Percentiles rank a stretch among this genome's conserved stretches.
These are phyloP conservation scores for Dothistroma septosporum DNA, from an alignment of 2,329 filamentous ascomycete genomes.

Conservation along the genomic window DNA sequence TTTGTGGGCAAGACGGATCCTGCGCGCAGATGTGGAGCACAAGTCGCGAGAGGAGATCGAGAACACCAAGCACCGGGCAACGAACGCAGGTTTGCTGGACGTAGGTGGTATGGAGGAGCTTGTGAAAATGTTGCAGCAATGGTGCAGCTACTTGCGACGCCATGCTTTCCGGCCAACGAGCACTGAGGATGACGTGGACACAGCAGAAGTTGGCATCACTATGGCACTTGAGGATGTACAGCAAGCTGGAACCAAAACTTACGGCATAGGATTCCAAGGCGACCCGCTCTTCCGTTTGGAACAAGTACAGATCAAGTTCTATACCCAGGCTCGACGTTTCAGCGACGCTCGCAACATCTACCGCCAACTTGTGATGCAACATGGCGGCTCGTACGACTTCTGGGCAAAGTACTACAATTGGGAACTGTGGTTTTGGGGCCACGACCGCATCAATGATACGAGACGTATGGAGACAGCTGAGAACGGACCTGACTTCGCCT, in stretches of 20 bases:
- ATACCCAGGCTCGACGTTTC: constrained; percentile 75
- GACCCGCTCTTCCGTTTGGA: constrained; percentile 86
- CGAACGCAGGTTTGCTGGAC: constrained; percentile 77
- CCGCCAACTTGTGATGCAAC: constrained; percentile 61
- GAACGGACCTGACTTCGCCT: constrained; percentile 68
- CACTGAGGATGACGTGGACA: constrained; percentile 75
- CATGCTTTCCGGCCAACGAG: constrained; percentile 70
- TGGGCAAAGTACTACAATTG: constrained; percentile 90
- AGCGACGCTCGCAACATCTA: constrained; percentile 74
- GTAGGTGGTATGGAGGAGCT: constrained; percentile 82
- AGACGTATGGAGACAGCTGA: constrained; percentile 49
- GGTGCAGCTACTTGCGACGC: constrained; percentile 90
- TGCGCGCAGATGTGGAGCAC: constrained; percentile 75
- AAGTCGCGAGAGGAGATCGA: constrained; percentile 77
- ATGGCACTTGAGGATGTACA: constrained; percentile 82
- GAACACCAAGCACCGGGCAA: constrained; percentile 86
- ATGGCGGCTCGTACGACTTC: constrained; percentile 81
- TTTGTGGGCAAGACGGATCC: constrained; percentile 84
- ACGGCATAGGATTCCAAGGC: constrained; percentile 72
- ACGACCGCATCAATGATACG: constrained; percentile 51
- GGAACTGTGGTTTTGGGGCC: constrained; percentile 73
- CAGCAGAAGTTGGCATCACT: constrained; percentile 83
- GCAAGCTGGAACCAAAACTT: constrained; percentile 70
- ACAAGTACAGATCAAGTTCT: constrained; percentile 85
- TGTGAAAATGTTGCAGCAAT: constrained; percentile 85